These are phyloP conservation scores for Nemania sp. DNA, from an alignment of 2,329 filamentous ascomycete genomes.

Conservation along the genomic window DNA sequence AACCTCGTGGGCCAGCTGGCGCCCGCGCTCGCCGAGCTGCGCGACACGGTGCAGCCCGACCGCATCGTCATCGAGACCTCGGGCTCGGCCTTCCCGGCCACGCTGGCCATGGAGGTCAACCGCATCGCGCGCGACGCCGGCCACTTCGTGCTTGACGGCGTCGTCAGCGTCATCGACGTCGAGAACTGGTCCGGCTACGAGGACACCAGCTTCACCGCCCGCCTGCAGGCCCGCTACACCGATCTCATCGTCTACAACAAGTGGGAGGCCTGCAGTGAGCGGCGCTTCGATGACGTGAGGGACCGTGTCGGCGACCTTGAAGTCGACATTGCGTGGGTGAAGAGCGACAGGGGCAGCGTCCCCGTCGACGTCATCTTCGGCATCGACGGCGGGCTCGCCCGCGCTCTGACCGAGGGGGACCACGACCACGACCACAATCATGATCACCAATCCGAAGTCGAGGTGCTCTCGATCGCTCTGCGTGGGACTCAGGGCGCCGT, in stretches of 20 bases:
- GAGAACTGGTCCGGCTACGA: slow-evolving; percentile 96
- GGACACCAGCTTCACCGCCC: slow-evolving; percentile 85
- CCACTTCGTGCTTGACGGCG: slow-evolving; percentile 79
- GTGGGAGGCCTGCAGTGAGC: slow-evolving; percentile 78
- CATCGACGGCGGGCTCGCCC: slow-evolving; percentile 78
- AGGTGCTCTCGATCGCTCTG: slow-evolving; percentile 83
- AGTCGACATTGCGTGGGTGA: slow-evolving; percentile 79
- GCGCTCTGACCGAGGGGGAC: slow-evolving; percentile 49
- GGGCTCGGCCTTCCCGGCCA: slow-evolving; percentile 85
- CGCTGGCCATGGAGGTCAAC: slow-evolving; percentile 88
- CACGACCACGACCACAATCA: slow-evolving; percentile 45
- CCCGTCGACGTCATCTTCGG: slow-evolving; percentile 81
- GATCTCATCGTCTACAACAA: slow-evolving; percentile 93
- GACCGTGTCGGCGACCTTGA: slow-evolving; percentile 82
- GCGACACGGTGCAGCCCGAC: slow-evolving; percentile 63
- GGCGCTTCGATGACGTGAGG: slow-evolving; percentile 73
- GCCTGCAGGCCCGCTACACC: slow-evolving; percentile 85
- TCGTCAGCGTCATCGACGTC: slow-evolving; percentile 87
- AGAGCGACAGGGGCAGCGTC: slow-evolving; percentile 80
- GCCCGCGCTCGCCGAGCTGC: slow-evolving; percentile 77
- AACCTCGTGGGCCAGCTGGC: slow-evolving; percentile 92
- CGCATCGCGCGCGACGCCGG: slow-evolving; percentile 70
- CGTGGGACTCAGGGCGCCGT: slow-evolving; percentile 45
- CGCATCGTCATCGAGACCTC: slow-evolving; percentile 93
- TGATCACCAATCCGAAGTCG: slow-evolving; percentile 81